phyloP scores from a whole-genome alignment of 2,329 filamentous ascomycete species.

The Ambrosiella cleistominuta region DNA sequence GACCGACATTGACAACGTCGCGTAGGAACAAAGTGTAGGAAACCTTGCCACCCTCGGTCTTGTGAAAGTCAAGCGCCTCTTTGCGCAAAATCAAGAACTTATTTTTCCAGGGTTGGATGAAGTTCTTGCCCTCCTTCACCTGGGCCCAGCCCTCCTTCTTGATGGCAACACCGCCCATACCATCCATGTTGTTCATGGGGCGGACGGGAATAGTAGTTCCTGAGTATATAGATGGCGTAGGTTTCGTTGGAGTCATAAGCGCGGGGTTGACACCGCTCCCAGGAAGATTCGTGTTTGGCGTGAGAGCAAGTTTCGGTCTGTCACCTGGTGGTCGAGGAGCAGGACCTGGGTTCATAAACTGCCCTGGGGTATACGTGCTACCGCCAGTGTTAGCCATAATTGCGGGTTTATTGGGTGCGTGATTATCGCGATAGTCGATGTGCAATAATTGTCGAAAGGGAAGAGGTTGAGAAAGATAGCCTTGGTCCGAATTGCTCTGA shows the following conservation, averaged over 20 bases:
- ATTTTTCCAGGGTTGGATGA: constrained; percentile 75
- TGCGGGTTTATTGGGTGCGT: background rate
- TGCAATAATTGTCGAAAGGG: background rate
- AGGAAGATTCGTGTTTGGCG: constrained; percentile 55
- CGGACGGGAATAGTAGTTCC: constrained; percentile 56
- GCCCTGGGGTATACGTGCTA: constrained; percentile 27
- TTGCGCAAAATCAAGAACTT: constrained; percentile 85
- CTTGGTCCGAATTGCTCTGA: background rate
- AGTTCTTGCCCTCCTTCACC: constrained; percentile 78
- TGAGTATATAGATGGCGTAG: constrained; percentile 44
- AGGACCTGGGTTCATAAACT: constrained; percentile 94
- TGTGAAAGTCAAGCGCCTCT: constrained; percentile 85
- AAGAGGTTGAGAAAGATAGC: background rate
- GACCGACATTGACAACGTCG: constrained; percentile 76
- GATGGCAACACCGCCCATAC: constrained; percentile 50
- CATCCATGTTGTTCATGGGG: constrained; percentile 40
- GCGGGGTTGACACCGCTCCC: constrained; percentile 61
- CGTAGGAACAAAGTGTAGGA: constrained; percentile 71
- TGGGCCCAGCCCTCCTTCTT: constrained; percentile 71
- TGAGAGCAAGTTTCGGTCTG: constrained; percentile 63
- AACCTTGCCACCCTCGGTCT: constrained; percentile 73
- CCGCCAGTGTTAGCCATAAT: constrained; percentile 12
- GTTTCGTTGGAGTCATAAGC: constrained; percentile 47
- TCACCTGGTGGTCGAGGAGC: constrained; percentile 79
- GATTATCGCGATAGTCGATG: background rate